Evolutionary conservation across 2,329 filamentous ascomycete genomes (phyloP), one percentile per base, ranked within the genome.

Genomic region (Beauveria varroae): DNA sequence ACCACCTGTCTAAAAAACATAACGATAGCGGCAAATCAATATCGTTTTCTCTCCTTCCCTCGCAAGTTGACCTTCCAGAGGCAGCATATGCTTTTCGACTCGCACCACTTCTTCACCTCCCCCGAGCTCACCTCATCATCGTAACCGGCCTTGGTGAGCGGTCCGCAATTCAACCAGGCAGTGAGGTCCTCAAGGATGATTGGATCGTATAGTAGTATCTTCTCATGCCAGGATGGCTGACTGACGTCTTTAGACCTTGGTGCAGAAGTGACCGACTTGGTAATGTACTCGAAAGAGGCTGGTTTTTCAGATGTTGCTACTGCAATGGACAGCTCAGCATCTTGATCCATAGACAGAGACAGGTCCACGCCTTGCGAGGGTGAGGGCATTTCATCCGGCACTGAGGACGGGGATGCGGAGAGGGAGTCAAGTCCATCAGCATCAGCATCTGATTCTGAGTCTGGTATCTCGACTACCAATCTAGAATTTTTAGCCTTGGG

Each of bases 191-290:
- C 93, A 0, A 97, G 74, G 1, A 95, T 81, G 49, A 99, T 88
- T 0, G 93, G 91, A 68, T 98, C 93, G 71, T 96, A 98, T 71
- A 98, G 84, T 6, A 98, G 78, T 52, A 99, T 97, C 75, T 92
- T 96, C 74, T 98, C 91, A 67, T 96, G 81, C 90, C 93, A 98
- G 2, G 85, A 91, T 16, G 85, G 85, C 2, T 80, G 71, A 7
- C 65, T 64, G 1, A 79, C 74, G 65, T 86, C 77, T 4, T 67
- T 76, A 0, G 81, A 78, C 14, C 77, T 77, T 3, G 84, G 79
- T 4, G 79, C 77, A 1, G 75, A 75, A 9, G 69, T 81, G 10
- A 88, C 75, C 1, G 84, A 85, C 44, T 76, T 74, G 0, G 81
- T 82, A 57, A 88, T 86, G 64, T 78, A 72, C 28, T 68, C 67